Percentiles rank a stretch among this genome's conserved stretches.
These are phyloP conservation scores for Spathaspora jeffriesii DNA, from an alignment of 1,139 yeast genomes.

Conservation along the genomic window DNA sequence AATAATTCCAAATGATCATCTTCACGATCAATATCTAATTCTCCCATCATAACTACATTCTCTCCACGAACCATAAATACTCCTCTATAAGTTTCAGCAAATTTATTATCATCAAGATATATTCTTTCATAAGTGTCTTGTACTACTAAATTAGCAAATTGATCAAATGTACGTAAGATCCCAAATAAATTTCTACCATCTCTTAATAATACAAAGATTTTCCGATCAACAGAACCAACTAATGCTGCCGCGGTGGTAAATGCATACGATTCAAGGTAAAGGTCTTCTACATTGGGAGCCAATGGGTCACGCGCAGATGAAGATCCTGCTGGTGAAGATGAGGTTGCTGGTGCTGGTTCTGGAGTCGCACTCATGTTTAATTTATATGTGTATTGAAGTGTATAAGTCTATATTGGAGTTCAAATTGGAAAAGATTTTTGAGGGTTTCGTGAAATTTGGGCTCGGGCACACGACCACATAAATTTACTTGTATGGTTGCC, in stretches of 20 bases:
- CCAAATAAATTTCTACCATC: slow-evolving; percentile 93
- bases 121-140: slow-evolving; percentile 92
- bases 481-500: no score
- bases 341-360: slow-evolving; percentile 8
- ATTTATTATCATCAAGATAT: slow-evolving; percentile 53
- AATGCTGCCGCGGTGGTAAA: slow-evolving; percentile 98
- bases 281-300: slow-evolving; percentile 46
- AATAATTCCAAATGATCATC: slow-evolving; percentile 64
- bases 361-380: slow-evolving; percentile 1
- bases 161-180: slow-evolving; percentile 92
- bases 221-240: slow-evolving; percentile 91
- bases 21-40: slow-evolving; percentile 86
- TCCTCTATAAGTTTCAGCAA: slow-evolving; percentile 77
- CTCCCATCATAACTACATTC: slow-evolving; percentile 95
- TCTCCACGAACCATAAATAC: slow-evolving; percentile 95
- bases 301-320: slow-evolving; percentile 16
- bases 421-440: background rate
- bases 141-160: slow-evolving; percentile 87
- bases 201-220: slow-evolving; percentile 80
- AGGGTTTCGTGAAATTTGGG: background rate
- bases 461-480: background rate
- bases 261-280: slow-evolving; percentile 70
- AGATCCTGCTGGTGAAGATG: slow-evolving; percentile 13
- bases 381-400: background rate
- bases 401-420: background rate